A percentile compares a stretch with the other conserved stretches of the same genome.
Conservation (phyloP, 2,329 filamentous ascomycete species). For the Diaporthe aspalathi region DNA sequence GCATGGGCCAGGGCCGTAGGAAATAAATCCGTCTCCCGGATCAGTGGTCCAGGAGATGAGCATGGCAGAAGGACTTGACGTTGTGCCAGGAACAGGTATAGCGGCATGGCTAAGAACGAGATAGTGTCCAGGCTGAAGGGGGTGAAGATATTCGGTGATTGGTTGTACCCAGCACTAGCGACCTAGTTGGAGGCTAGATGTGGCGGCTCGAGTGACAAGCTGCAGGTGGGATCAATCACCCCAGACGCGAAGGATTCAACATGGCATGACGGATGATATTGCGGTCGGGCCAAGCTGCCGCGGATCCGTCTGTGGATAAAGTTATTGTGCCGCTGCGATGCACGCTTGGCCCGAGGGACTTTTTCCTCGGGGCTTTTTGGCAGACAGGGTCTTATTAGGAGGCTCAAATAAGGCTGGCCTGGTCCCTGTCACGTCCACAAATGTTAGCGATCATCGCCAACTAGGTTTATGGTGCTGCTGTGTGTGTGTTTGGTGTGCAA, state of each 20-base stretch:
- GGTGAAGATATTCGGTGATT: constrained; percentile 8
- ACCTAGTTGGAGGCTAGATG: constrained; percentile 14
- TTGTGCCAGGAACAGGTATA: constrained; percentile 24
- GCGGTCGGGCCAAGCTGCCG: constrained; percentile 24
- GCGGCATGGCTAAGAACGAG: constrained; percentile 31
- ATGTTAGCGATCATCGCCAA: background rate
- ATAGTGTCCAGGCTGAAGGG: constrained; percentile 13
- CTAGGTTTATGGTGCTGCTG: no score
- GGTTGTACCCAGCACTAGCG: constrained; percentile 6
- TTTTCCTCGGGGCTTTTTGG: background rate
- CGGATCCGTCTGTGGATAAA: background rate
- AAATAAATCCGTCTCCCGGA: constrained; percentile 3
- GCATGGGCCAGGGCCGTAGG: background rate
- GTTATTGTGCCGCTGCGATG: no score
- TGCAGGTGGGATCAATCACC: constrained; percentile 24
- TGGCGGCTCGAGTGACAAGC: constrained; percentile 15
- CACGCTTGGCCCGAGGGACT: background rate
- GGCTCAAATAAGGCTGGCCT: constrained; percentile 23
- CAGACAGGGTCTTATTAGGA: background rate
- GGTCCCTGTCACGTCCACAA: constrained; percentile 1
- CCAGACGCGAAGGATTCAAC: constrained; percentile 16
- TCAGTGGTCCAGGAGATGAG: constrained; percentile 24
- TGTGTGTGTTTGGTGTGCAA: background rate
- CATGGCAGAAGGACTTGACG: background rate
- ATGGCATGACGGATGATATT: constrained; percentile 15